Evolutionary conservation across 2,329 filamentous ascomycete genomes (phyloP).

Genomic region (Aspergillus fijiensis): DNA sequence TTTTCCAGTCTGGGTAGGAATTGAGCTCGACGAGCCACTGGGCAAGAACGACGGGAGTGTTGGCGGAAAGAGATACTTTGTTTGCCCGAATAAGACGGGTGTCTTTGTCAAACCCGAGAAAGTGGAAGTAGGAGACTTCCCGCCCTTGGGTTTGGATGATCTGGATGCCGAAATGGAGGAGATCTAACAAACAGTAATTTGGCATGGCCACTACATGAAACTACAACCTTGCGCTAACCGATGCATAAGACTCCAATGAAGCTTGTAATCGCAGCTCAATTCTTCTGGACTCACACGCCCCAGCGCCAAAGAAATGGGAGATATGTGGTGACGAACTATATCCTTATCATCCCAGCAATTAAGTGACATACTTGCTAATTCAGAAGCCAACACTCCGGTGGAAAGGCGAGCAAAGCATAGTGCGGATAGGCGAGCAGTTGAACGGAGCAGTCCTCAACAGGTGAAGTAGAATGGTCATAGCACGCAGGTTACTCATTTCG

Average conservation of each 20-base stretch:
- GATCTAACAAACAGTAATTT: conserved; percentile 32
- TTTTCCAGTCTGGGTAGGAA: conserved; percentile 55
- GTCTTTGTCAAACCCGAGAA: conserved; percentile 64
- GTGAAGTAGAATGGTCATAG: neutral
- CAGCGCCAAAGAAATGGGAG: neutral
- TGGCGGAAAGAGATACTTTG: conserved; percentile 55
- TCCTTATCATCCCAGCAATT: conserved; percentile 2
- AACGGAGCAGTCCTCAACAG: neutral
- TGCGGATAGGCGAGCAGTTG: neutral
- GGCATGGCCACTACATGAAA: neutral
- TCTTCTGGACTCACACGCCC: neutral
- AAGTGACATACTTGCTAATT: conserved; percentile 5
- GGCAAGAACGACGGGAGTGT: conserved; percentile 64
- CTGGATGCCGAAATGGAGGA: conserved; percentile 58
- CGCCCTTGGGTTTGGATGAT: conserved; percentile 51
- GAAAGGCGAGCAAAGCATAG: neutral
- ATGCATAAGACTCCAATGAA: conserved; percentile 1
- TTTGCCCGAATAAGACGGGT: conserved; percentile 54
- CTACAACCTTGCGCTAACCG: neutral
- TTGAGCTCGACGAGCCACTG: conserved; percentile 62
- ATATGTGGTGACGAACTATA: neutral
- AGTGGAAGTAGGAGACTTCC: conserved; percentile 61
- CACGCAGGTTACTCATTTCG: neutral
- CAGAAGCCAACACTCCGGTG: neutral
- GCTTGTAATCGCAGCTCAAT: neutral